phyloP scores from a whole-genome alignment of 345 rosid species.

The Eucalyptus urophylla region DNA sequence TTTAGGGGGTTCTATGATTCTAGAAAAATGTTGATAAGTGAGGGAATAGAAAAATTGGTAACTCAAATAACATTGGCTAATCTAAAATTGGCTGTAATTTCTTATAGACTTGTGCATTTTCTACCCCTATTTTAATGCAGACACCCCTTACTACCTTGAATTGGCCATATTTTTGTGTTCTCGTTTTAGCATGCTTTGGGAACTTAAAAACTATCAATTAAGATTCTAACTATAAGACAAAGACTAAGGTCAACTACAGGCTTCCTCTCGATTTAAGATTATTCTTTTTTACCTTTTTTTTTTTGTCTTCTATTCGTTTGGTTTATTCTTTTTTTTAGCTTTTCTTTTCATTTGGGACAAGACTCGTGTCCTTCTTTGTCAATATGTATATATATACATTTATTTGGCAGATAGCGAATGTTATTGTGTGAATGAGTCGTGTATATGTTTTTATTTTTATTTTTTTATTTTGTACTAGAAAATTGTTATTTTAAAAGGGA shows the following conservation, averaged over 20 bases:
- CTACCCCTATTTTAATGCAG: not conserved
- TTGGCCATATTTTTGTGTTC: fast-evolving
- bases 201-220: not conserved
- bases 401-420: too few relatives aligned
- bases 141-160: not conserved
- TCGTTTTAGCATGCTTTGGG: not conserved
- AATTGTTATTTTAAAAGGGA: not conserved
- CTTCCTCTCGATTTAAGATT: not conserved
- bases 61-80: not conserved
- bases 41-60: not conserved
- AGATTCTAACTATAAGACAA: not conserved
- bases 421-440: not conserved
- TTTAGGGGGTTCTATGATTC: not conserved
- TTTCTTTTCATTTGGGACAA: not conserved
- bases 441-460: too few relatives aligned
- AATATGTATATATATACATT: too few relatives aligned
- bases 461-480: too few relatives aligned
- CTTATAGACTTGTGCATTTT: not conserved
- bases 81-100: not conserved
- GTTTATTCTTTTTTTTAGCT: not conserved
- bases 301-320: not conserved
- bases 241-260: not conserved
- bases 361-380: not conserved
- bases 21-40: not conserved
- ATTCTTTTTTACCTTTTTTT: too few relatives aligned